Percentiles rank a stretch among this genome's conserved stretches.
These are phyloP conservation scores for Penicillium cosmopolitanum DNA, from an alignment of 495 filamentous ascomycete species.

Conservation along the genomic window DNA sequence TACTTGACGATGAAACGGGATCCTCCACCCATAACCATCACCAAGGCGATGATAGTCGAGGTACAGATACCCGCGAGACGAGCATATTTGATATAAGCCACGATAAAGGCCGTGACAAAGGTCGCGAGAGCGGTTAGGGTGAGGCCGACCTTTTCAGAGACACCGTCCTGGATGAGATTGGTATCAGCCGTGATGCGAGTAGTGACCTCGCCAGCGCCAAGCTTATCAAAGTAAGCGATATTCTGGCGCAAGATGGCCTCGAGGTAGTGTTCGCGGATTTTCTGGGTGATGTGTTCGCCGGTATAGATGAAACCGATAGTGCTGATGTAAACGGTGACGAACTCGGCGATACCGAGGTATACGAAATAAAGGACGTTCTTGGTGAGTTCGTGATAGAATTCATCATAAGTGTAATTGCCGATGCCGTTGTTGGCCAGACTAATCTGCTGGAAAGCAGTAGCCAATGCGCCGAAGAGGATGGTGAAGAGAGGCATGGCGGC, in stretches of 20 bases:
- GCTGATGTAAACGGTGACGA: conserved; percentile 76
- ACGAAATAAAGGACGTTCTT: conserved; percentile 83
- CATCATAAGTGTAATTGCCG: conserved; percentile 32
- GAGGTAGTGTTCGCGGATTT: conserved; percentile 84
- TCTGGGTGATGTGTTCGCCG: conserved; percentile 83
- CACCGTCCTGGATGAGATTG: conserved; percentile 84
- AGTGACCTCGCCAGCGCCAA: conserved; percentile 90
- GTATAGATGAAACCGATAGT: conserved; percentile 93
- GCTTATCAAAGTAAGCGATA: conserved; percentile 89
- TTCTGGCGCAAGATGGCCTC: conserved; percentile 85
- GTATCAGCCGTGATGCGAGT: conserved; percentile 91
- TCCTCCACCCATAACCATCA: conserved; percentile 71
- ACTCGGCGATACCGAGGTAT: conserved; percentile 86
- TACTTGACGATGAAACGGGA: conserved; percentile 78
- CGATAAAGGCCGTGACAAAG: conserved; percentile 86
- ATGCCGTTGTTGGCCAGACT: conserved; percentile 45
- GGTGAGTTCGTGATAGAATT: conserved; percentile 63
- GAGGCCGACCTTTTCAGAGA: conserved; percentile 84
- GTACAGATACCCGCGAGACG: conserved; percentile 81
- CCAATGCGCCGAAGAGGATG: conserved; percentile 74
- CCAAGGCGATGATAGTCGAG: conserved; percentile 74
- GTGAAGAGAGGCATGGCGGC: conserved; percentile 89
- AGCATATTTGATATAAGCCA: conserved; percentile 85
- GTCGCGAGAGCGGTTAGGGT: conserved; percentile 74
- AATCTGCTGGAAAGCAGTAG: conserved; percentile 71